Conservation (phyloP, 129 eudicot species). For the Smallanthus sonchifolius region DNA sequence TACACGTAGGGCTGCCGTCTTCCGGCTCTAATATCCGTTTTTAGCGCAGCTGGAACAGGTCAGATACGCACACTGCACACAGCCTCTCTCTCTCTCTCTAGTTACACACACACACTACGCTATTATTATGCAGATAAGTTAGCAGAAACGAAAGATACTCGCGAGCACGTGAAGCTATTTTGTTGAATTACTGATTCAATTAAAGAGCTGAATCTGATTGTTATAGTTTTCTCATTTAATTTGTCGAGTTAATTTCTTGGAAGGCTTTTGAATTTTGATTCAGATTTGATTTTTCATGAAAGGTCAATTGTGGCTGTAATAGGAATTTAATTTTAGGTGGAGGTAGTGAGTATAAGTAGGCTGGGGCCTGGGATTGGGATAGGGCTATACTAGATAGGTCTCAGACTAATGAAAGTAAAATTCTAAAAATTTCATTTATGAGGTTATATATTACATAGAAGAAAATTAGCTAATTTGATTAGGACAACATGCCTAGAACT, state of each 20-base stretch:
- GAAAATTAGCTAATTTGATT: neutral
- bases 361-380: neutral
- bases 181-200: neutral
- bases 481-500: neutral
- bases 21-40: constrained; percentile 29
- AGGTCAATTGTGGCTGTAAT: neutral
- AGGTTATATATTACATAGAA: neutral
- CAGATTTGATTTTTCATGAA: constrained; percentile 6
- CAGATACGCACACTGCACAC: neutral
- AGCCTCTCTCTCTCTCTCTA: neutral
- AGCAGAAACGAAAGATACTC: neutral
- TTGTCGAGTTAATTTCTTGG: constrained; percentile 5
- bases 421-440: neutral
- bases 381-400: neutral
- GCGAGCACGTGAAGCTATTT: neutral
- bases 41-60: constrained; percentile 31
- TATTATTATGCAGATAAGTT: neutral
- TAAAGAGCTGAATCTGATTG: constrained; percentile 12
- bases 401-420: neutral
- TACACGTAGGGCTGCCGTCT: constrained; percentile 21
- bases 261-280: neutral
- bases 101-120: neutral
- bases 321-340: neutral
- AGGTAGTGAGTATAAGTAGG: neutral
- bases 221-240: neutral